Evolutionary conservation across 1,284 basidiomycete species (phyloP).

Genomic region (Cryptococcus sp.): DNA sequence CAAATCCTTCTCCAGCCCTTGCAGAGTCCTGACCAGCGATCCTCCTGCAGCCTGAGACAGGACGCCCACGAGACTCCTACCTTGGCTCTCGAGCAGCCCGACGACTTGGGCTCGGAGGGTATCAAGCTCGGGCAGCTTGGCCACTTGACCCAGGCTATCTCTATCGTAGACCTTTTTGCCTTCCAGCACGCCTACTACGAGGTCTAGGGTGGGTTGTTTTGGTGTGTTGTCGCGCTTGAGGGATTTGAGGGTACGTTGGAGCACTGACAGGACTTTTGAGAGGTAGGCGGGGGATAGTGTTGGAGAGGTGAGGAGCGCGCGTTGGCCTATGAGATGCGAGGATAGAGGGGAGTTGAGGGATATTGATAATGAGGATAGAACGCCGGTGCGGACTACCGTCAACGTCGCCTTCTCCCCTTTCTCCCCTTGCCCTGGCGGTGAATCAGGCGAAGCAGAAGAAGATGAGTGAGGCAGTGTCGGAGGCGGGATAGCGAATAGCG

Average conservation of each 20-base stretch:
- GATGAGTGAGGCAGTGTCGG: slow-evolving; percentile 7
- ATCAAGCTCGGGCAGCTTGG: slow-evolving; percentile 51
- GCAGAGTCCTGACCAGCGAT: slow-evolving; percentile 49
- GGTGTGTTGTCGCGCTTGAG: slow-evolving; percentile 27
- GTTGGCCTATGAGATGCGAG: slow-evolving; percentile 33
- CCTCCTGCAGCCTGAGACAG: slow-evolving; percentile 50
- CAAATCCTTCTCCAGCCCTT: slow-evolving; percentile 49
- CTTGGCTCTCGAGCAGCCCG: slow-evolving; percentile 49
- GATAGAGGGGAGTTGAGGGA: slow-evolving; percentile 8
- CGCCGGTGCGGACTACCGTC: slow-evolving; percentile 50
- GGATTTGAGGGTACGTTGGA: slow-evolving; percentile 37
- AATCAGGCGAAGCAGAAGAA: slow-evolving; percentile 1
- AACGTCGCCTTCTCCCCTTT: slow-evolving; percentile 28
- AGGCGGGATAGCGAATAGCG: slow-evolving; percentile 40
- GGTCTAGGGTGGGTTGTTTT: slow-evolving; percentile 43
- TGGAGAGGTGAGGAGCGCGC: slow-evolving; percentile 49
- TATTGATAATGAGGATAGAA: slow-evolving; percentile 37
- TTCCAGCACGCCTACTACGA: slow-evolving; percentile 53
- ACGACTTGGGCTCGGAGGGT: slow-evolving; percentile 51
- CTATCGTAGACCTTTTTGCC: slow-evolving; percentile 35
- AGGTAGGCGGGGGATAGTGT: slow-evolving; percentile 52
- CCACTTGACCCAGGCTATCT: slow-evolving; percentile 35
- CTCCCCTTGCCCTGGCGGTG: background rate
- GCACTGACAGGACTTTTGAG: slow-evolving; percentile 38
- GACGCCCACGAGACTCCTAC: slow-evolving; percentile 45